Evolutionary conservation across 768 basidiomycete species (phyloP), one percentile per base, ranked within the genome.

Genomic region (Podaxis carcinomalis): DNA sequence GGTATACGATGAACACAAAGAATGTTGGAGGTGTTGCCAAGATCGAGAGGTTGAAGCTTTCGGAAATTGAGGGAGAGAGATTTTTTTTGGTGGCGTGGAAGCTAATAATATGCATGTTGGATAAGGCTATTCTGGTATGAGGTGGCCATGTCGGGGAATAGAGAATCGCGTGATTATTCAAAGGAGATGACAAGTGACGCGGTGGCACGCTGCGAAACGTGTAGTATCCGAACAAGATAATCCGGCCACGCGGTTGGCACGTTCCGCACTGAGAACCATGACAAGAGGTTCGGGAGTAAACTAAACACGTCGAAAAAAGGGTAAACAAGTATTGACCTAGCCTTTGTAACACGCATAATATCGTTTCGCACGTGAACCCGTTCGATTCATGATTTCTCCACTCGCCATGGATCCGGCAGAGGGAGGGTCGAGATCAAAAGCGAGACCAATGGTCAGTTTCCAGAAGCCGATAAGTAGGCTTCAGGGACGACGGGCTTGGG

Each of bases 11-110:
- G 46, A 50, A 37, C n/a, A 25, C 16, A 58, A 25, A n/a, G 46
- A 25, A 25, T 50, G 57, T 28, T 58, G 57, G 57, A 58, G 36
- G 32, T 58, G 44, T 28, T 50, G 57, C 25, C 25, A 21, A n/a
- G 57, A 58, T 27, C 28, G 57, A 39, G 32, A 51, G 47, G 37
- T 58, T 11, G 36, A 54, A 11, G 11, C 25, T 3, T 50, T 27
- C 35, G 32, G 35, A 11, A 23, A 49, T 40, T 49, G 27, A 58
- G 23, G 36, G 11, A 16, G 37, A 7, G 10, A 39, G 42, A 36
- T 19, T 4, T 42, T 11, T 42, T 14, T 14, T 16, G n/a, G n/a
- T 16, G 40, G n/a, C 32, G 32, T 32, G 32, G 32, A 32, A 32
- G 32, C 32, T 32, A 32, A 32, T 32, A 7, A 32, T 9, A 32